Percentiles rank a stretch among this genome's conserved stretches.
phyloP scores from a whole-genome alignment of 306 rosid species.

The Fragaria iinumae region DNA sequence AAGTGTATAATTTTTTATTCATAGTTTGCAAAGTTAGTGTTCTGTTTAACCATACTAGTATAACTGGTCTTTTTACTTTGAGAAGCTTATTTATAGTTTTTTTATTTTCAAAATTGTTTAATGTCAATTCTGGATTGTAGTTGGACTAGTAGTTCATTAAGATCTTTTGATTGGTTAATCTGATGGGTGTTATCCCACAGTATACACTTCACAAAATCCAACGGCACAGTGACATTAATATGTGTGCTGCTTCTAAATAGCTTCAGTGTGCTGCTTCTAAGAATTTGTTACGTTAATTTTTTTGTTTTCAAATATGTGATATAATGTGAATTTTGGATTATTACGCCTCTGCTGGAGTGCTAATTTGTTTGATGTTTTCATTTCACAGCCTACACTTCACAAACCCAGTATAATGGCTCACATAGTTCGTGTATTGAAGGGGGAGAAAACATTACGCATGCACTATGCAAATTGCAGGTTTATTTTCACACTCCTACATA shows the following conservation, averaged over 20 bases:
- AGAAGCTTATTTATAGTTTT: not conserved
- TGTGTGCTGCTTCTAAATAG: not conserved
- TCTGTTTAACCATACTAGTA: not conserved
- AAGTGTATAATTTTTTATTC: constrained; percentile 12
- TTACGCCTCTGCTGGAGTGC: not conserved
- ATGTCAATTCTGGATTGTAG: not conserved
- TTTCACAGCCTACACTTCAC: constrained; percentile 92
- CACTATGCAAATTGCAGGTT: constrained; percentile 78
- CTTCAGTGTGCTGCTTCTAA: not conserved
- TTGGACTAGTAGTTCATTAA: not conserved
- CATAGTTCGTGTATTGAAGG: constrained; percentile 83
- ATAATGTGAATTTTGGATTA: not conserved
- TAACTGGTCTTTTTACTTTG: not conserved
- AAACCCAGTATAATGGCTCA: constrained; percentile 99
- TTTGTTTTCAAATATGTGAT: not conserved
- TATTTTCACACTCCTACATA: constrained; percentile 1
- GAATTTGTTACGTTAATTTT: not conserved
- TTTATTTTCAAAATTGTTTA: not conserved
- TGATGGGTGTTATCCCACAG: not conserved
- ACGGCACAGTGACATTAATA: not conserved
- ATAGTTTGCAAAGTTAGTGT: not conserved
- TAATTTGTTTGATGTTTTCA: constrained; percentile 11
- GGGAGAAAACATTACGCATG: constrained; percentile 96
- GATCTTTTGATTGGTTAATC: not conserved
- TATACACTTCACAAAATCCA: not conserved